Evolutionary conservation across 441 rosid species (phyloP).

Genomic region (Lepidium campestre): DNA sequence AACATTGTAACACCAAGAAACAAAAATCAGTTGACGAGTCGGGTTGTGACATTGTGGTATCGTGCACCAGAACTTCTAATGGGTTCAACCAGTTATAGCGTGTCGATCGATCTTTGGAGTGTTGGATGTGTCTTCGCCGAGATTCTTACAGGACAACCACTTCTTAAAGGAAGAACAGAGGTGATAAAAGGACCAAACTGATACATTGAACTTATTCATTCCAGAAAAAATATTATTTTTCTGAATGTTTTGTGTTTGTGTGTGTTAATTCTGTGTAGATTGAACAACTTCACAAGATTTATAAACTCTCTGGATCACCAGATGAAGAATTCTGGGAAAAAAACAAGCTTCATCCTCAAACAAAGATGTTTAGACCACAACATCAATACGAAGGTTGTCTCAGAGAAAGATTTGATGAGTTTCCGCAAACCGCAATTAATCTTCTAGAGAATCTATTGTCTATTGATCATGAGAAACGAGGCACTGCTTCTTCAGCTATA

Average conservation of each 20-base stretch:
- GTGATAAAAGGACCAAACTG: conserved; percentile 22
- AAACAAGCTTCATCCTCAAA: conserved; percentile 55
- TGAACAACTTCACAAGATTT: conserved; percentile 88
- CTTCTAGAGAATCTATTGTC: conserved; percentile 67
- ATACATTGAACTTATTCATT: neutral
- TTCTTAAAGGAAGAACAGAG: conserved; percentile 91
- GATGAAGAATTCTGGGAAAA: conserved; percentile 74
- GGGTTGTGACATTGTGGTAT: conserved; percentile 94
- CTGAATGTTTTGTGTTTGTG: neutral
- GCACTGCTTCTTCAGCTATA: conserved; percentile 85
- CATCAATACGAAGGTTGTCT: conserved; percentile 58
- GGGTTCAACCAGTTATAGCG: conserved; percentile 82
- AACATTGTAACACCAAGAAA: conserved; percentile 53
- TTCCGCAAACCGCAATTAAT: conserved; percentile 41
- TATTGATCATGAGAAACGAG: conserved; percentile 71
- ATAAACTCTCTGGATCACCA: conserved; percentile 87
- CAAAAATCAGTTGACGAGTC: conserved; percentile 68
- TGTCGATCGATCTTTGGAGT: conserved; percentile 86
- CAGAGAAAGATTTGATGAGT: conserved; percentile 60
- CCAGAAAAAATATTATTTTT: neutral
- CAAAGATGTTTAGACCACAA: conserved; percentile 69
- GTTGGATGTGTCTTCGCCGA: conserved; percentile 87
- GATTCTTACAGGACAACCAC: conserved; percentile 65
- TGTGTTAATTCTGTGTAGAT: conserved; percentile 39
- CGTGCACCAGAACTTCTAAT: conserved; percentile 94